Evolutionary conservation across 768 basidiomycete species (phyloP).

Genomic region (Auriscalpium orientale): DNA sequence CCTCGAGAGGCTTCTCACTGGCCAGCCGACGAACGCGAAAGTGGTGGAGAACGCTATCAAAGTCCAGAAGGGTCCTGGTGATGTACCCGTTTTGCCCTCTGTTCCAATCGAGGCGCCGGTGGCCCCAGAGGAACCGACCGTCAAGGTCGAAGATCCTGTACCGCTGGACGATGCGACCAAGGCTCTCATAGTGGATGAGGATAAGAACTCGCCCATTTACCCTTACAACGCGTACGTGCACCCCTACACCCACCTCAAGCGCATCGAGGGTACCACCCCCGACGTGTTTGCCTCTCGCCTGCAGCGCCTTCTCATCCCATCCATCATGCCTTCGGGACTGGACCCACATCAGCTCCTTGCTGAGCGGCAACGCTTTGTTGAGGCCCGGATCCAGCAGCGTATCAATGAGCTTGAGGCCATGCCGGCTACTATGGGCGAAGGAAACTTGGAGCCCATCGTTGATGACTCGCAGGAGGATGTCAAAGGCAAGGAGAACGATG

Average conservation of each 20-base stretch:
- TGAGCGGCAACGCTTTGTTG: slow-evolving; percentile 87
- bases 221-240: slow-evolving; percentile 88
- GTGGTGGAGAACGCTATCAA: slow-evolving; percentile 74
- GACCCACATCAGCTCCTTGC: slow-evolving; percentile 88
- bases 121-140: slow-evolving; percentile 21
- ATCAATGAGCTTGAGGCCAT: slow-evolving; percentile 78
- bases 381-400: slow-evolving; percentile 82
- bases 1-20: slow-evolving; percentile 58
- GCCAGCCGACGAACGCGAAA: slow-evolving; percentile 49
- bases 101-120: slow-evolving; percentile 1
- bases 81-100: slow-evolving; percentile 16
- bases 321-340: slow-evolving; percentile 83
- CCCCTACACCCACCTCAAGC: slow-evolving; percentile 76
- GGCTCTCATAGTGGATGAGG: slow-evolving; percentile 71
- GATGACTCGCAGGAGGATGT: slow-evolving; percentile 22
- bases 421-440: slow-evolving; percentile 75
- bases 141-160: slow-evolving; percentile 50
- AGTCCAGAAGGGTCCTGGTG: slow-evolving; percentile 46
- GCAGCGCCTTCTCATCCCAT: slow-evolving; percentile 79
- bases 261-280: slow-evolving; percentile 52
- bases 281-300: slow-evolving; percentile 61
- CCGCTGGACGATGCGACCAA: slow-evolving; percentile 59
- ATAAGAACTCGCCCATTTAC: slow-evolving; percentile 73
- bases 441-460: slow-evolving; percentile 48
- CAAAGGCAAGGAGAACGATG: slow-evolving; percentile 24